Evolutionary conservation across 371 early-diverging fungal genomes (phyloP).

Genomic region (Mucor mucedo): DNA sequence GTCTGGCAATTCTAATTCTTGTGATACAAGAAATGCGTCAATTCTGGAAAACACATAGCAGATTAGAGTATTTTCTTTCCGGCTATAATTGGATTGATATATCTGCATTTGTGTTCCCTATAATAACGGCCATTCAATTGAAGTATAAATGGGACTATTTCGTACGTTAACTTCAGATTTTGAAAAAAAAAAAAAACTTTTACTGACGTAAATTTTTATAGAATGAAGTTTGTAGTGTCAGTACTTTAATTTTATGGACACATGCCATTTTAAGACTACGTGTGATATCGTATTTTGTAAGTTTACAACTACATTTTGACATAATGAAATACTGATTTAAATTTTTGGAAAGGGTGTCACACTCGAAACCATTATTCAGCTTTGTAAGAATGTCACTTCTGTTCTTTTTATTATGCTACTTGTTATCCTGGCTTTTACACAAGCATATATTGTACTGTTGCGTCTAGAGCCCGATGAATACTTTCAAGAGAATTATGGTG

Average conservation of each 20-base stretch:
- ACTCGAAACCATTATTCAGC: constrained; percentile 12
- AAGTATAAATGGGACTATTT: not conserved
- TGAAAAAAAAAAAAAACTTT: not conserved
- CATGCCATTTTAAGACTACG: constrained; percentile 11
- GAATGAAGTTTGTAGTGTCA: constrained; percentile 1
- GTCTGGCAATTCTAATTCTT: not conserved
- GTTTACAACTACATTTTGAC: not conserved
- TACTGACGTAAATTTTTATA: not conserved
- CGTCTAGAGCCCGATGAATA: not conserved
- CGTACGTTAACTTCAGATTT: not conserved
- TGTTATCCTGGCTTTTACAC: constrained; percentile 9
- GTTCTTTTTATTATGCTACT: constrained; percentile 9
- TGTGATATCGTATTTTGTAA: constrained; percentile 7
- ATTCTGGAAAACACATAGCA: not conserved
- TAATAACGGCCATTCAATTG: constrained; percentile 1
- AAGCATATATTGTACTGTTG: constrained; percentile 1
- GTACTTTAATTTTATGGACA: constrained; percentile 7
- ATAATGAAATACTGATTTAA: not conserved
- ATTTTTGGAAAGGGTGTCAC: constrained; percentile 4
- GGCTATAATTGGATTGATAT: constrained; percentile 19
- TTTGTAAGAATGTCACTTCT: not conserved
- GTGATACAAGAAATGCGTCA: constrained; percentile 9
- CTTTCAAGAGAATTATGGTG: constrained; percentile 15
- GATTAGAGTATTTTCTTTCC: constrained; percentile 6
- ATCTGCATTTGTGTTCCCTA: constrained; percentile 7